A percentile compares a stretch with the other conserved stretches of the same genome.
These are phyloP conservation scores for Acacia acuminata DNA, from an alignment of 306 rosid genomes.

Conservation along the genomic window DNA sequence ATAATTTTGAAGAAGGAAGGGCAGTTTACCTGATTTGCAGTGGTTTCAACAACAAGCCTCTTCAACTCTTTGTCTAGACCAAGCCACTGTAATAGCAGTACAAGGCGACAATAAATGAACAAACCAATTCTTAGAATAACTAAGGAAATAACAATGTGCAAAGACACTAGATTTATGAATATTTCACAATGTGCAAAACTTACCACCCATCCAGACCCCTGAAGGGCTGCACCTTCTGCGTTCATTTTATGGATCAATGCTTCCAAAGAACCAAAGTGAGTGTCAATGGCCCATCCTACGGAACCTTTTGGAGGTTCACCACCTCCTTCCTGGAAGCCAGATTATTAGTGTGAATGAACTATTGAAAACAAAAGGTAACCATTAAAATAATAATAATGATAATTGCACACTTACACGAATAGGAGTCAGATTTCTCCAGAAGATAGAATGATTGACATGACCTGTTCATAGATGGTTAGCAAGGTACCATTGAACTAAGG, in stretches of 20 bases:
- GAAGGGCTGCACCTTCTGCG: slow-evolving; percentile 90
- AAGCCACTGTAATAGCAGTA: slow-evolving; percentile 78
- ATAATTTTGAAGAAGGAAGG: background rate
- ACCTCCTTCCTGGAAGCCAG: slow-evolving; percentile 79
- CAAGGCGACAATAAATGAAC: slow-evolving; percentile 20
- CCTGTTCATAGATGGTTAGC: slow-evolving; percentile 51
- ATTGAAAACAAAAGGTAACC: background rate
- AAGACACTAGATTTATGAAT: slow-evolving; percentile 10
- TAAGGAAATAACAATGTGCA: slow-evolving; percentile 7
- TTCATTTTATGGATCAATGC: slow-evolving; percentile 61
- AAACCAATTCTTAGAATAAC: slow-evolving; percentile 12
- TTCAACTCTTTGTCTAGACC: slow-evolving; percentile 88
- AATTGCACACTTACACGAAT: slow-evolving; percentile 47
- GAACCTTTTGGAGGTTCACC: slow-evolving; percentile 81
- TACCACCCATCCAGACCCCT: slow-evolving; percentile 99
- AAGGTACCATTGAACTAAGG: background rate
- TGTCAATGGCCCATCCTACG: slow-evolving; percentile 89
- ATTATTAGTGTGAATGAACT: slow-evolving; percentile 10
- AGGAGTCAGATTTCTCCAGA: slow-evolving; percentile 82
- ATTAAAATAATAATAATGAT: background rate
- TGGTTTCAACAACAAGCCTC: slow-evolving; percentile 89
- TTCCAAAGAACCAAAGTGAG: slow-evolving; percentile 72
- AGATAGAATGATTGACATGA: slow-evolving; percentile 80
- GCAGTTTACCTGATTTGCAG: slow-evolving; percentile 45
- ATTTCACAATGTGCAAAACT: slow-evolving; percentile 39